Evolutionary conservation across 2,329 filamentous ascomycete genomes (phyloP).

Genomic region (Xylaria sp.): DNA sequence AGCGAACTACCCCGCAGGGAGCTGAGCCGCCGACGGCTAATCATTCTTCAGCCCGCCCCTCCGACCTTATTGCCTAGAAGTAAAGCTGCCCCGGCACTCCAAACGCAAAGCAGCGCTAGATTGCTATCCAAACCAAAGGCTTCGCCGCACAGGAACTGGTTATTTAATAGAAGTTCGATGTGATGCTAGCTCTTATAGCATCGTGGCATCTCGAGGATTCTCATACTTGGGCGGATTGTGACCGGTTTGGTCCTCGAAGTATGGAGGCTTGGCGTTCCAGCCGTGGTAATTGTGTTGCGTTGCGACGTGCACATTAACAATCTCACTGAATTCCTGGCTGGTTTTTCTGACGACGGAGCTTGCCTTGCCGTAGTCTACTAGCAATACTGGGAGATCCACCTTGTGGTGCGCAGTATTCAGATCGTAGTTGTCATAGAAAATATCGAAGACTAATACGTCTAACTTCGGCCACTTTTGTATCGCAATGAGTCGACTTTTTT

Average conservation of each 20-base stretch:
- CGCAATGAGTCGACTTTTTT: conserved; percentile 13
- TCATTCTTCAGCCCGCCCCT: no score
- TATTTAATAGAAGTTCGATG: conserved; percentile 7
- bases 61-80: not conserved
- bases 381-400: conserved; percentile 28
- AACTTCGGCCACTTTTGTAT: conserved; percentile 24
- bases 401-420: no score
- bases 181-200: conserved; percentile 8
- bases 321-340: no score
- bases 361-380: not conserved
- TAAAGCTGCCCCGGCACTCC: not conserved
- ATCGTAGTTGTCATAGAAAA: no score
- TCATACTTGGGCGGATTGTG: conserved; percentile 21
- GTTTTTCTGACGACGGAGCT: no score
- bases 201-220: conserved; percentile 22
- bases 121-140: conserved; percentile 3
- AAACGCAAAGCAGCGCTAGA: conserved; percentile 6
- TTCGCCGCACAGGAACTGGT: conserved; percentile 5
- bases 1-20: no score
- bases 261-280: conserved; percentile 27
- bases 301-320: conserved; percentile 15
- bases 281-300: conserved; percentile 26
- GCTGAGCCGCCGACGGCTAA: no score
- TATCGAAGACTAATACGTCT: not conserved
- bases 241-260: conserved; percentile 27